Evolutionary conservation across 1,284 basidiomycete species (phyloP).

Genomic region (Irpex sp.): DNA sequence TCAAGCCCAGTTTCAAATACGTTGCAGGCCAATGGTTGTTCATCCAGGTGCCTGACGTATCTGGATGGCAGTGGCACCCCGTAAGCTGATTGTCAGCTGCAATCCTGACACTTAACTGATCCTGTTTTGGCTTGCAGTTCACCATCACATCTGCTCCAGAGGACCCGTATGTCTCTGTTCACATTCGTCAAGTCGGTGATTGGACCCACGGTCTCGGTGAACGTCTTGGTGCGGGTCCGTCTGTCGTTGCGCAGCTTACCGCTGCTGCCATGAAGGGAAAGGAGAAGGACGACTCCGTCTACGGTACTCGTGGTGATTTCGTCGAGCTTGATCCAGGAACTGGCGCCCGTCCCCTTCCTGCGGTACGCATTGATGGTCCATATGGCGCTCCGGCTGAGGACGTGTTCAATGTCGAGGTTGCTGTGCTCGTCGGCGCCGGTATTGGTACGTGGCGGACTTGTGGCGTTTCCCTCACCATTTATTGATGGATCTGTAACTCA

Average conservation of each 20-base stretch:
- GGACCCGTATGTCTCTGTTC: constrained; percentile 85
- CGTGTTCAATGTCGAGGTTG: constrained; percentile 83
- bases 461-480: background rate
- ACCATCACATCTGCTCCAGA: constrained; percentile 92
- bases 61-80: constrained; percentile 87
- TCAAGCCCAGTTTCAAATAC: constrained; percentile 87
- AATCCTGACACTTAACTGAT: constrained; percentile 7
- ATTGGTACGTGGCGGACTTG: constrained; percentile 56
- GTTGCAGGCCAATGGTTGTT: constrained; percentile 90
- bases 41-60: constrained; percentile 81
- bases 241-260: constrained; percentile 72
- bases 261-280: constrained; percentile 69
- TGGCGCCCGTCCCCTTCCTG: constrained; percentile 53
- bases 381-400: constrained; percentile 90
- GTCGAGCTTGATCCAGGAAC: constrained; percentile 65
- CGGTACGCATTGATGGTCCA: constrained; percentile 81
- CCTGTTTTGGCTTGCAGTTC: constrained; percentile 46
- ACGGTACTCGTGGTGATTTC: constrained; percentile 64
- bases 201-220: constrained; percentile 80
- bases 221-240: constrained; percentile 76
- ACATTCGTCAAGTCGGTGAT: constrained; percentile 89
- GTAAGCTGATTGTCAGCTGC: constrained; percentile 37
- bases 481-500: constrained; percentile 22
- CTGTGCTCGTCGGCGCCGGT: constrained; percentile 83
- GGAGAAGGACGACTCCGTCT: constrained; percentile 50